phyloP scores from a whole-genome alignment of 164 flowering plant species.

The Liriodendron chinense region DNA sequence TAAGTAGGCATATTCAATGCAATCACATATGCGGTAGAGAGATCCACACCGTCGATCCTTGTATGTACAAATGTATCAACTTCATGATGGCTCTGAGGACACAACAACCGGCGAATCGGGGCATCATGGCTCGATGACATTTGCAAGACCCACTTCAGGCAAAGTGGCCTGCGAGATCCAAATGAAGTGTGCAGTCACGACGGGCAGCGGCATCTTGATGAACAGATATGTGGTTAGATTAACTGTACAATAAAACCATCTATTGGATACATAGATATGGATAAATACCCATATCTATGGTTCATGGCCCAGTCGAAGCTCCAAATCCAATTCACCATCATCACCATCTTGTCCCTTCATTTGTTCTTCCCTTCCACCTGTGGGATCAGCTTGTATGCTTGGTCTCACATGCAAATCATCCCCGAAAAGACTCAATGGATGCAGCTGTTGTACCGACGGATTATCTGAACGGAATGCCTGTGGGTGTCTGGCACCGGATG shows the following conservation, averaged over 20 bases:
- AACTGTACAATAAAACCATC: neutral
- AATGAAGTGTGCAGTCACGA: neutral
- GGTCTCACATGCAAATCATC: slow-evolving; percentile 27
- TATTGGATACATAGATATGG: neutral
- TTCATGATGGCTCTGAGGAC: neutral
- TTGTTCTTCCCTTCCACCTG: slow-evolving; percentile 16
- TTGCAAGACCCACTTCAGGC: neutral
- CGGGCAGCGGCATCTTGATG: neutral
- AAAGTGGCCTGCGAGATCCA: neutral
- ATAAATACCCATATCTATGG: slow-evolving; percentile 15
- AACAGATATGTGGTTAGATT: neutral
- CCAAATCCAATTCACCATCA: slow-evolving; percentile 43
- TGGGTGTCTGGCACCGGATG: slow-evolving; percentile 11
- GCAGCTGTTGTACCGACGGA: slow-evolving; percentile 4
- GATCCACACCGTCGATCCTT: neutral
- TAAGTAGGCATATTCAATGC: no score
- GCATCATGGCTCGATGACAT: neutral
- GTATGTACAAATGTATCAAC: neutral
- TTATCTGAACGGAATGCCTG: slow-evolving; percentile 7
- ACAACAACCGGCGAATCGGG: neutral
- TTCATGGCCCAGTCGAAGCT: slow-evolving; percentile 59
- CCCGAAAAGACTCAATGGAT: slow-evolving; percentile 10
- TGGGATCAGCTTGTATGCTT: slow-evolving; percentile 19
- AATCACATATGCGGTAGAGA: no score
- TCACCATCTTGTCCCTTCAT: slow-evolving; percentile 12